Percentiles rank a stretch among this genome's conserved stretches.
Conservation (phyloP, 1,284 basidiomycete species). For the Sanguinoderma infundibulare region DNA sequence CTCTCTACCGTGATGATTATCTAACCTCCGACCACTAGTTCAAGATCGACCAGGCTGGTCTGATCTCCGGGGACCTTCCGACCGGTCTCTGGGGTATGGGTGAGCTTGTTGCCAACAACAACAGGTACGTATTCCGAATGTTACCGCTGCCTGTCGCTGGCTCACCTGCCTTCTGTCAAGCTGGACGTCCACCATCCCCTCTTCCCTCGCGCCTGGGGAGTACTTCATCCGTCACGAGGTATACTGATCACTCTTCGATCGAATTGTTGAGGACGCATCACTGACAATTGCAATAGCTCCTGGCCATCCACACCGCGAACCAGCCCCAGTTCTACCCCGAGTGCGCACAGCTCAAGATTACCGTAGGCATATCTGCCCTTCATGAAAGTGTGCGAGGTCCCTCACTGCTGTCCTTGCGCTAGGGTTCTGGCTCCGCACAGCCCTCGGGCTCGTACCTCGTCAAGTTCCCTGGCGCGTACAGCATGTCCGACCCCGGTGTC, state of each 20-base stretch:
- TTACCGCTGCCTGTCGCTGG: neutral
- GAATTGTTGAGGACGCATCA: neutral
- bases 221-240: constrained; percentile 44
- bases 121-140: constrained; percentile 15
- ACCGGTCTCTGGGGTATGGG: constrained; percentile 40
- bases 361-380: constrained; percentile 23
- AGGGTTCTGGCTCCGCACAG: constrained; percentile 34
- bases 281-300: constrained; percentile 21
- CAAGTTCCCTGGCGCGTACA: constrained; percentile 44
- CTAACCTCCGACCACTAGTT: constrained; percentile 34
- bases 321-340: constrained; percentile 45
- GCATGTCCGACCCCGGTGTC: constrained; percentile 40
- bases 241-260: neutral
- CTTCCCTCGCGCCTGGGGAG: constrained; percentile 39
- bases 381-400: no score
- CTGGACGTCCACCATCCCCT: constrained; percentile 44
- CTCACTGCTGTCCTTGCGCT: neutral
- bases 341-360: constrained; percentile 43
- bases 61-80: constrained; percentile 41
- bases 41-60: constrained; percentile 44
- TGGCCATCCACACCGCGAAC: constrained; percentile 39
- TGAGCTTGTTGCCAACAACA: constrained; percentile 40
- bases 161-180: neutral
- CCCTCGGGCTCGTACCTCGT: constrained; percentile 39
- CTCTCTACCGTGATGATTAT: neutral